Evolutionary conservation across 495 filamentous ascomycete genomes (phyloP).

Genomic region (Penicillium simplicissimum): DNA sequence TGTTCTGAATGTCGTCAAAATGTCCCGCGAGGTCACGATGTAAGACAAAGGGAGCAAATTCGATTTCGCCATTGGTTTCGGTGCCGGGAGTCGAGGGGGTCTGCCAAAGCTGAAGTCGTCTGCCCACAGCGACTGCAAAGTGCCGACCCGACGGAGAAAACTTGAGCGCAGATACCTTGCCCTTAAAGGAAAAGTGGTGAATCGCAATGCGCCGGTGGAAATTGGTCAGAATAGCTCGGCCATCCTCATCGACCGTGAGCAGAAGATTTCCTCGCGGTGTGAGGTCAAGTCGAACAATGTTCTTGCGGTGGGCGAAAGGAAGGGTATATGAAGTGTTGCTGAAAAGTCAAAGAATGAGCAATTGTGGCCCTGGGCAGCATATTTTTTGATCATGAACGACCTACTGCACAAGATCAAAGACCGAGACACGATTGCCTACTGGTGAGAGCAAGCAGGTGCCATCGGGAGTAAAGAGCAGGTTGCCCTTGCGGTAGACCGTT

Average conservation of each 20-base stretch:
- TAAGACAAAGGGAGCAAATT: constrained; percentile 91
- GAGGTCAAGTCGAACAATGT: constrained; percentile 83
- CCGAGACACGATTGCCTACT: constrained; percentile 91
- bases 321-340: constrained; percentile 97
- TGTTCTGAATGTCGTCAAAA: constrained; percentile 78
- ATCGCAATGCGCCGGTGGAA: constrained; percentile 80
- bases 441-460: constrained; percentile 94
- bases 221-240: constrained; percentile 87
- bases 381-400: constrained; percentile 23
- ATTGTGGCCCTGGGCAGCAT: neutral
- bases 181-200: constrained; percentile 92
- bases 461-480: constrained; percentile 95
- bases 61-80: constrained; percentile 75
- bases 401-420: constrained; percentile 95
- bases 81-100: constrained; percentile 84
- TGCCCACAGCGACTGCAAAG: constrained; percentile 82
- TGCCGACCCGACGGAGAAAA: constrained; percentile 91
- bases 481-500: constrained; percentile 96
- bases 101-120: constrained; percentile 91
- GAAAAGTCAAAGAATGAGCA: constrained; percentile 7
- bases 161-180: constrained; percentile 75
- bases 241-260: constrained; percentile 91
- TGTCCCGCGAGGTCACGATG: constrained; percentile 85
- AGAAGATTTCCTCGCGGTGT: constrained; percentile 88
- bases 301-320: constrained; percentile 89